A percentile compares a stretch with the other conserved stretches of the same genome.
Evolutionary conservation across 2,329 filamentous ascomycete species (phyloP).

Genomic region (Hymenoscyphus fraxineus): DNA sequence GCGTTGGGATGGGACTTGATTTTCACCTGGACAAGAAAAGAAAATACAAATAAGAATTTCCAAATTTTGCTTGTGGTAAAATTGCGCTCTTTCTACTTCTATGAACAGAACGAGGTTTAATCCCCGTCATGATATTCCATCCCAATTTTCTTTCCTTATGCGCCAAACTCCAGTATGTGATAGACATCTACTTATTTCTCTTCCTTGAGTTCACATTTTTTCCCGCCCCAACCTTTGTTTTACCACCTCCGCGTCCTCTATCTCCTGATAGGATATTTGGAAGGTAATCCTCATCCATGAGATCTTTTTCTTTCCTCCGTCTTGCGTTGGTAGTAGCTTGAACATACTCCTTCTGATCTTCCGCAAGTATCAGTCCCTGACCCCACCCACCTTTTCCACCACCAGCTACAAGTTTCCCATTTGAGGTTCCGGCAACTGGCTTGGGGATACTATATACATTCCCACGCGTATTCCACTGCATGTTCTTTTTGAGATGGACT

Average conservation of each 20-base stretch:
- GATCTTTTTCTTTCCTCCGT: constrained; percentile 67
- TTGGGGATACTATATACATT: constrained; percentile 93
- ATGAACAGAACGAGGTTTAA: neutral
- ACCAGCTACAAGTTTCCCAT: constrained; percentile 63
- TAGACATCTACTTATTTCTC: constrained; percentile 38
- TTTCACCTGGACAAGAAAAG: too few species aligned
- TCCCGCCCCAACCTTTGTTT: constrained; percentile 78
- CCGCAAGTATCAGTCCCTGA: constrained; percentile 74
- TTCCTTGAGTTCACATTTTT: constrained; percentile 80
- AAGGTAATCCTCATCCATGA: constrained; percentile 94
- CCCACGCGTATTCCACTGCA: constrained; percentile 92
- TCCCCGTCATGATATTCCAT: neutral
- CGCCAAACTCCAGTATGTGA: constrained; percentile 16
- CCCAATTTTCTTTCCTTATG: neutral
- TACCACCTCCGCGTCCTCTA: constrained; percentile 60
- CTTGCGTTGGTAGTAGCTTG: constrained; percentile 60
- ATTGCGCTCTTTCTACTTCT: neutral
- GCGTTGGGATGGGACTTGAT: too few species aligned
- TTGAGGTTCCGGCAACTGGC: constrained; percentile 75
- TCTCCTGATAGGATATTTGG: constrained; percentile 81
- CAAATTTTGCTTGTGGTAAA: too few species aligned
- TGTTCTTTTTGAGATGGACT: constrained; percentile 87
- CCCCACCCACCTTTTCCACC: constrained; percentile 90
- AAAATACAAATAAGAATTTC: too few species aligned
- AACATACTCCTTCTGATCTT: constrained; percentile 93